phyloP scores from a whole-genome alignment of 1,139 yeast species.

The Protomyces gravidus region DNA sequence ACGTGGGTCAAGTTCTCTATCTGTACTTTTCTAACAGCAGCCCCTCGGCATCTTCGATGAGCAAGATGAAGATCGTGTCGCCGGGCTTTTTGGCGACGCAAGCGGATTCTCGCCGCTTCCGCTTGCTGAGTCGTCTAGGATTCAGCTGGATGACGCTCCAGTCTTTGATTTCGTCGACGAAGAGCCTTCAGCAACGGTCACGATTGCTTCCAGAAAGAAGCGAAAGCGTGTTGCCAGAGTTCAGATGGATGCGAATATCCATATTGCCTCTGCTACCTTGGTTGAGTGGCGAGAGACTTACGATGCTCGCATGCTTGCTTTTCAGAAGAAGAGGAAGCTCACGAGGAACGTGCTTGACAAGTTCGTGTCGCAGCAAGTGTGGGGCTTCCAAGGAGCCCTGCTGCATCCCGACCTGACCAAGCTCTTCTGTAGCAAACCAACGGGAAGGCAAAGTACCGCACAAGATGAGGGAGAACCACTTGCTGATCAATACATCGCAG shows the following conservation, averaged over 20 bases:
- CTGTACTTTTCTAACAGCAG: not conserved
- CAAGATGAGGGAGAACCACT: not conserved
- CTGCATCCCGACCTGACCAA: not conserved
- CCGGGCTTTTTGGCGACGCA: not conserved
- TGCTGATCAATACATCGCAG: not conserved
- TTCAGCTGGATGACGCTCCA: not conserved
- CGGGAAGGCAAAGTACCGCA: not conserved
- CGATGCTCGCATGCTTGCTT: not conserved
- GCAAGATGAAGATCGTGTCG: not conserved
- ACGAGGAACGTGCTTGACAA: not conserved
- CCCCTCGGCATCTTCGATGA: constrained; percentile 1
- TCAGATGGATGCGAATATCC: not conserved
- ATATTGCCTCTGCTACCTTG: not conserved
- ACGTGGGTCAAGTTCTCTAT: not conserved
- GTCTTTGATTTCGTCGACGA: not conserved
- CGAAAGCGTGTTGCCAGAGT: not conserved
- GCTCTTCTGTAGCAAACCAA: not conserved
- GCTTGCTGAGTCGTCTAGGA: not conserved
- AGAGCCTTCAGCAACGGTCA: not conserved
- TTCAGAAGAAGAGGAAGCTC: not conserved
- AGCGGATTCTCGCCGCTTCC: not conserved
- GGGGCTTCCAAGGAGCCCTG: not conserved
- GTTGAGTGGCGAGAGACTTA: not conserved
- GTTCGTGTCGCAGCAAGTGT: not conserved
- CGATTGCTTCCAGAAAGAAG: not conserved